Base-by-base conservation (phyloP, 129 eudicot species). In the Flaveria brownii region DNA sequence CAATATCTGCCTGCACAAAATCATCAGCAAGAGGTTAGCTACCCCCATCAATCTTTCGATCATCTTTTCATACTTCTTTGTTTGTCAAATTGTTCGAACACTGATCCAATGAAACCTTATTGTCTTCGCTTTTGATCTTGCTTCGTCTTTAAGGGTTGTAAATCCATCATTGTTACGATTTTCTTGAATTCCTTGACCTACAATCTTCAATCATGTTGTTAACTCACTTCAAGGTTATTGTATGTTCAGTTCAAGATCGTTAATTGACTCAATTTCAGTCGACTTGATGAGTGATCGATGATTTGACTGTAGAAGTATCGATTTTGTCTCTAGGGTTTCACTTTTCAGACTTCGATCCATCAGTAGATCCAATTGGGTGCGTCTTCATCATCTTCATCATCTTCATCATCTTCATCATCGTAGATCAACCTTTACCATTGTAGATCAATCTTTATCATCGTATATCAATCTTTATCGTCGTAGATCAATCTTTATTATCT, bases 351-450 rank as follows among this genome's bases (percentile, higher is more conserved):
- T 76, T 79, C 72, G 80, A 77, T 64, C 54, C 79, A 22, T 62
- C 84, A 78, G 16, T 76, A 82, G 51, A 49, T 69, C 43, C 81
- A 73, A 36, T 62, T 77, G 80, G 76, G 77, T 65, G 61, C 80
- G 28, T 20, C 4, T 9, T 4, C 5, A 22, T 10, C 30, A 13
- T 26, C 67, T 59, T 56, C 72, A 62, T 67, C 71, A 30, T 26
- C 61, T 60, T 56, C 62, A 62, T 67, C 71, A 20, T 5, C 67
- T 60, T 56, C 62, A 62, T 60, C 68, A 20, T 5, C 25, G 52
- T 45, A 2, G 36, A 30, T 30, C 36, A 42, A 13, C 18, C 61
- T 60, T 56, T 68, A 62, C 60, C 71, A 20, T 5, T 17, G 52
- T 45, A 42, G 30, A 28, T 28, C 30, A 28, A 13, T 26, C 67